A percentile compares a stretch with the other conserved stretches of the same genome.
Evolutionary conservation across 2,329 filamentous ascomycete species (phyloP).

Genomic region (Xylariaceae sp.): DNA sequence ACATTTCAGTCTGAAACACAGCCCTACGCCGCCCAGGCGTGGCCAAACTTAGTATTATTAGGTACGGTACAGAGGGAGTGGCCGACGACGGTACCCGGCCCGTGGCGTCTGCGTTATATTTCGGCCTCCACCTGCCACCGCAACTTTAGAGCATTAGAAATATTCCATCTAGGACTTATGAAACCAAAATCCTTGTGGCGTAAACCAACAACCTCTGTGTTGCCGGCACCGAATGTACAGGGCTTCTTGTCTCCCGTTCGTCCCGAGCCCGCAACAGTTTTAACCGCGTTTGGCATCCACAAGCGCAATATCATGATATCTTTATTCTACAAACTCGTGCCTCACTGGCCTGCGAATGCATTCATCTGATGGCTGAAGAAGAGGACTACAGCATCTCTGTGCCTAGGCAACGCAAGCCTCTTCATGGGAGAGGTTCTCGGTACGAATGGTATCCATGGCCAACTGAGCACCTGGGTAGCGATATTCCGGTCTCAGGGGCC

Average conservation of each 20-base stretch:
- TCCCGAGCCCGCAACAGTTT: too few species aligned
- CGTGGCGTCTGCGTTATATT: conserved; percentile 16
- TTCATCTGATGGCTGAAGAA: neutral
- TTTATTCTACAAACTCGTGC: neutral
- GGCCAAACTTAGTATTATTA: conserved; percentile 6
- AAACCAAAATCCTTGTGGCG: conserved; percentile 7
- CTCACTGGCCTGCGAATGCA: neutral
- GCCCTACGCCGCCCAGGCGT: neutral
- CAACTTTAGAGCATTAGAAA: neutral
- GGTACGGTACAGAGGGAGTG: neutral
- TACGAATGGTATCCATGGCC: neutral
- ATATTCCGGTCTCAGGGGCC: neutral
- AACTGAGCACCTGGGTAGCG: neutral
- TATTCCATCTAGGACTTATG: neutral
- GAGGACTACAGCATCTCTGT: neutral
- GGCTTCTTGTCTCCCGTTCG: neutral
- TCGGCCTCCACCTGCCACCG: conserved; percentile 15
- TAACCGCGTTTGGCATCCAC: neutral
- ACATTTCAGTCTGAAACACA: conserved; percentile 5
- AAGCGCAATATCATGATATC: neutral
- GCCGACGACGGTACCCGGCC: neutral
- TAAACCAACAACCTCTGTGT: conserved; percentile 6
- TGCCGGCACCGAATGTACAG: neutral
- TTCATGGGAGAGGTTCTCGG: neutral
- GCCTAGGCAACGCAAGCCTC: neutral